These are phyloP conservation scores for Fusarium neocosmosporiellum DNA, from an alignment of 2,329 filamentous ascomycete species.

Conservation along the genomic window DNA sequence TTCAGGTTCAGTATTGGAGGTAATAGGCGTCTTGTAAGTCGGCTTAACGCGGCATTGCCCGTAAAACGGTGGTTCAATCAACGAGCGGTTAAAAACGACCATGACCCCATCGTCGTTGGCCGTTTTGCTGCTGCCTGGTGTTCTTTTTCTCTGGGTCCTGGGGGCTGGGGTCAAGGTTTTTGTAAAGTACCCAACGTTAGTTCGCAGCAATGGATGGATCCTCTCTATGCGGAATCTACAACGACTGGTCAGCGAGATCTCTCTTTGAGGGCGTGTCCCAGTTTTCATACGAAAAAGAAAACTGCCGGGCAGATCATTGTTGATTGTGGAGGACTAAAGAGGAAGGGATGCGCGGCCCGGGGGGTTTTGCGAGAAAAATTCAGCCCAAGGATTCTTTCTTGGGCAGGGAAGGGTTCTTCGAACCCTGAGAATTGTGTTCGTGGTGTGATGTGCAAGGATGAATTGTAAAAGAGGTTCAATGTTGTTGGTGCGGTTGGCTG, in stretches of 20 bases:
- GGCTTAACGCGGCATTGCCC: background rate
- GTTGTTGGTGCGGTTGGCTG: background rate
- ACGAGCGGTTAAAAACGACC: background rate
- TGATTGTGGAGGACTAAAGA: background rate
- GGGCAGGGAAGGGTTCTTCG: background rate
- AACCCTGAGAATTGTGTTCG: background rate
- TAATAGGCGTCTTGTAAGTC: background rate
- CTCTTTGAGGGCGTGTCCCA: background rate
- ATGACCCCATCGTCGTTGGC: background rate
- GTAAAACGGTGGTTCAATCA: background rate
- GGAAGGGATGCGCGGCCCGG: constrained; percentile 22
- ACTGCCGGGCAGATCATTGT: background rate
- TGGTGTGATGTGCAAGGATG: constrained; percentile 17
- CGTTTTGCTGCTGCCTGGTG: constrained; percentile 35
- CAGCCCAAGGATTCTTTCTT: background rate
- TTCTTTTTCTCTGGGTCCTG: background rate
- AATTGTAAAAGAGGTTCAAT: background rate
- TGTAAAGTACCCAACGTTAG: background rate
- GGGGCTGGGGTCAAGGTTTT: constrained; percentile 3
- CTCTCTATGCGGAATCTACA: background rate
- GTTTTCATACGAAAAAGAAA: background rate
- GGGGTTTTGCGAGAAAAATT: background rate
- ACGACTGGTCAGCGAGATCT: background rate
- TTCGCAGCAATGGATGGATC: background rate
- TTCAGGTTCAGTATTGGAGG: background rate